A percentile compares a stretch with the other conserved stretches of the same genome.
These are phyloP conservation scores for Mycena albidolilacea DNA, from an alignment of 768 basidiomycete genomes.

Conservation along the genomic window DNA sequence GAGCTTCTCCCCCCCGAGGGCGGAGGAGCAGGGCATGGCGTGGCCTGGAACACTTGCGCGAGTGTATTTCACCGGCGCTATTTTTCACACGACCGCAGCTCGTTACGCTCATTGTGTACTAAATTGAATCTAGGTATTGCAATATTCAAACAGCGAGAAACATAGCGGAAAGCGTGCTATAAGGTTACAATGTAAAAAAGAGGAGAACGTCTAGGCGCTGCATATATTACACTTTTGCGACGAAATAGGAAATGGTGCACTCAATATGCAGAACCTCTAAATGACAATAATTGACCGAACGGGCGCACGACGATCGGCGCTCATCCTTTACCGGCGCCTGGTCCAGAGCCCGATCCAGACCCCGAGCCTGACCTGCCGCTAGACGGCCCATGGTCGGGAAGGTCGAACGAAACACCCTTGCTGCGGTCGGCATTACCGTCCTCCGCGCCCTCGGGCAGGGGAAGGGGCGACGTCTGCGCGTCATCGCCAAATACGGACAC, in stretches of 20 bases:
- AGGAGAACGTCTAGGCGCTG: not conserved
- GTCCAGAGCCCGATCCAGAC: not conserved
- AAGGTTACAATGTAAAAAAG: constrained; percentile 14
- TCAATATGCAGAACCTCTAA: constrained; percentile 9
- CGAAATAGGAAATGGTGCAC: not conserved
- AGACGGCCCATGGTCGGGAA: constrained; percentile 1
- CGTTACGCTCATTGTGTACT: no score
- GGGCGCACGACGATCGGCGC: not conserved
- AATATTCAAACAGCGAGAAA: not conserved
- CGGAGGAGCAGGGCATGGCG: no score
- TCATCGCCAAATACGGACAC: constrained; percentile 29
- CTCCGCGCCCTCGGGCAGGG: not conserved
- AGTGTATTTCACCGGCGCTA: no score
- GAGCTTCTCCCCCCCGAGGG: no score
- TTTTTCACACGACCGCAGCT: no score
- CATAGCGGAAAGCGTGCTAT: constrained; percentile 5
- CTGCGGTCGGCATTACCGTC: not conserved
- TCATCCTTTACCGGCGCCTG: constrained; percentile 15
- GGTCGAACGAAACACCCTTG: constrained; percentile 25
- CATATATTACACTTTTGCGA: constrained; percentile 22
- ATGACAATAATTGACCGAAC: not conserved
- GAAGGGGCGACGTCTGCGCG: not conserved
- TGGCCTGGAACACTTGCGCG: no score
- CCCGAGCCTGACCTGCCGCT: not conserved
- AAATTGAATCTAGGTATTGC: no score